A percentile compares a stretch with the other conserved stretches of the same genome.
These are phyloP conservation scores for Colletotrichum orbiculare DNA, from an alignment of 2,329 filamentous ascomycete genomes.

Conservation along the genomic window DNA sequence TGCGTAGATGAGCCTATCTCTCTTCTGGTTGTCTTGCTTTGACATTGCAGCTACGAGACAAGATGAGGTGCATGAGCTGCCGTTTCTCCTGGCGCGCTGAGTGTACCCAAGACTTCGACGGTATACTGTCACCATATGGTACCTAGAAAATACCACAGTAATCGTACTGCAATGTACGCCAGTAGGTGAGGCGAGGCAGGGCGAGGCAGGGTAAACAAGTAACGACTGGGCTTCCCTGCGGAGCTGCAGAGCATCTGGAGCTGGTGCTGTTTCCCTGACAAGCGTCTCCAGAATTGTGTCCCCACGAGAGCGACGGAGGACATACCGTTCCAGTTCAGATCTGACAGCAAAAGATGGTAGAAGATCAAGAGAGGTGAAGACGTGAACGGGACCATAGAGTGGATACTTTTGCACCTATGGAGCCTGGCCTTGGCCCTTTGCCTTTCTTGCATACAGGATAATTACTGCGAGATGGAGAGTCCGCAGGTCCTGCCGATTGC, in stretches of 20 bases:
- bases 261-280: conserved; percentile 13
- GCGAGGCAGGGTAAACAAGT: not conserved
- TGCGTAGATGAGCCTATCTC: too few relatives aligned
- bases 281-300: conserved; percentile 25
- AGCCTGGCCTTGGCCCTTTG: too few relatives aligned
- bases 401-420: too few relatives aligned
- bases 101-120: too few relatives aligned
- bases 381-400: too few relatives aligned
- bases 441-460: too few relatives aligned
- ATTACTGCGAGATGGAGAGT: too few relatives aligned
- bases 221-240: conserved; percentile 12
- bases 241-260: conserved; percentile 32
- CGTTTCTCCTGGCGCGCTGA: too few relatives aligned
- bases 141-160: too few relatives aligned
- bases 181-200: too few relatives aligned
- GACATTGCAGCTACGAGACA: conserved; percentile 20
- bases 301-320: conserved; percentile 26
- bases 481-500: conserved; percentile 21
- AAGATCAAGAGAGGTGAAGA: not conserved
- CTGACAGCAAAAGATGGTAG: conserved; percentile 18
- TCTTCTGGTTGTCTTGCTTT: not conserved
- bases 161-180: too few relatives aligned
- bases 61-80: conserved; percentile 9
- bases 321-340: conserved; percentile 30
- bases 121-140: too few relatives aligned